Base-by-base conservation (phyloP, 306 rosid genomes). In the Casuarina equisetifolia region DNA sequence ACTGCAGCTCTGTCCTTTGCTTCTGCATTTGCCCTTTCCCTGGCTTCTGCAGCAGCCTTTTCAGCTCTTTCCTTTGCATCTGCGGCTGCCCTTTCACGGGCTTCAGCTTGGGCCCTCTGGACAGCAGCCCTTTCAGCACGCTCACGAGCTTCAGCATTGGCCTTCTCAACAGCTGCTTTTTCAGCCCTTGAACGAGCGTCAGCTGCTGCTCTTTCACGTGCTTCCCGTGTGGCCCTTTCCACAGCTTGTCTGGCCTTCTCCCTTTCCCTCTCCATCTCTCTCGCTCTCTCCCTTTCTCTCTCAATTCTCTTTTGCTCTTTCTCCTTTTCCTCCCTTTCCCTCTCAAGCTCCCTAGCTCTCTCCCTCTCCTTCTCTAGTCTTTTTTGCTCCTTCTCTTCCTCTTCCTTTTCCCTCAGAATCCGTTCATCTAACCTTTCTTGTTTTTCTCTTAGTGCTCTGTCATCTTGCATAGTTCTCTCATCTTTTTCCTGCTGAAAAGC, bases 41-140 rank as follows among this genome's bases (percentile, higher is more conserved):
- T 86, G 52, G 98, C 93, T 48, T 84, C 94, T 32, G 95, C 86
- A 69, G 97, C 97, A 78, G 90, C 97, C 86, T 77, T 92, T 82
- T 95, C 93, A 8, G 97, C 97, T 84, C 94, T 89, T 80, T 83
- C 89, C 85, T 88, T 93, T 61, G 99, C 97, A 51, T 83, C 96
- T 19, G 88, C 90, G 53, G 97, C 99, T 43, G 99, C 99, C 89
- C 99, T 86, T 87, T 91, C 99, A 69, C 98, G 93, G 44, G 99
- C 99, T 85, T 91, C 99, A 70, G 92, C 85, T 78, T 92, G 97
- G n/a, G 86, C 99, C 84, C 98, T 96, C 83, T 88, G 98, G 79
- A 92, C 98, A 51, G 99, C 98, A 86, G 88, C 98, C 89, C 92
- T 89, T 82, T 91, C 99, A 82, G 99, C 97, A 72, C 99, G 95